These are phyloP conservation scores for Suillus brevipes DNA, from an alignment of 768 basidiomycete genomes.

Conservation along the genomic window DNA sequence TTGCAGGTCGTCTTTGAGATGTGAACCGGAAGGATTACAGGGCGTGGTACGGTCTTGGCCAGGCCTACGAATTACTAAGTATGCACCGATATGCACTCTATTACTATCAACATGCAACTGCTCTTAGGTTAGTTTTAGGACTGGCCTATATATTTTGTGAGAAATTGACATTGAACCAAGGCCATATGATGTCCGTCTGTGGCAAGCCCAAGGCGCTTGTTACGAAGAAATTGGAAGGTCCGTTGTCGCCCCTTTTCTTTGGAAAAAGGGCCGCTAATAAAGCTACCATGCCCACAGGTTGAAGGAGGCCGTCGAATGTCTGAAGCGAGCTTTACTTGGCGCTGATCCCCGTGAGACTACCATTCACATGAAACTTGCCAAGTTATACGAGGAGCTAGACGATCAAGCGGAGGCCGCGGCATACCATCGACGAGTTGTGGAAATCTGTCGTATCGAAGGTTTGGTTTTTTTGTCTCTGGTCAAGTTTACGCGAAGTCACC, in stretches of 20 bases:
- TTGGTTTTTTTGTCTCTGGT: constrained; percentile 11
- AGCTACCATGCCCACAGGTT: constrained; percentile 47
- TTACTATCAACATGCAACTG: constrained; percentile 95
- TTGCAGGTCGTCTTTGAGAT: constrained; percentile 49
- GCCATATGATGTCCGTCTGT: constrained; percentile 94
- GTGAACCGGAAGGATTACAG: constrained; percentile 96
- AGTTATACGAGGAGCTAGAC: constrained; percentile 63
- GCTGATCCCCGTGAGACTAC: constrained; percentile 76
- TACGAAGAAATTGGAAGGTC: constrained; percentile 91
- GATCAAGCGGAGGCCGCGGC: constrained; percentile 70
- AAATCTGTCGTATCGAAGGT: constrained; percentile 59
- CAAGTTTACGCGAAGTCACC: constrained; percentile 15
- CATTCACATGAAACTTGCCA: constrained; percentile 73
- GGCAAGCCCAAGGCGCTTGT: constrained; percentile 92
- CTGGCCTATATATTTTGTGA: background rate
- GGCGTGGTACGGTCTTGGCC: constrained; percentile 98
- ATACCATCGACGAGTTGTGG: constrained; percentile 80
- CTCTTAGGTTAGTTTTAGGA: constrained; percentile 63
- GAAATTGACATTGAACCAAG: constrained; percentile 38
- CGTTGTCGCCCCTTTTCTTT: constrained; percentile 19
- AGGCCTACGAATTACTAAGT: constrained; percentile 93
- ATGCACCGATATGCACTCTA: constrained; percentile 97
- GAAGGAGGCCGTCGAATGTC: constrained; percentile 88
- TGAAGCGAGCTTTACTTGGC: constrained; percentile 84
- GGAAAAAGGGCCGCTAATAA: constrained; percentile 6